Conservation (phyloP, 192 early-diverging fungal species). For the Linnemannia schmuckeri region DNA sequence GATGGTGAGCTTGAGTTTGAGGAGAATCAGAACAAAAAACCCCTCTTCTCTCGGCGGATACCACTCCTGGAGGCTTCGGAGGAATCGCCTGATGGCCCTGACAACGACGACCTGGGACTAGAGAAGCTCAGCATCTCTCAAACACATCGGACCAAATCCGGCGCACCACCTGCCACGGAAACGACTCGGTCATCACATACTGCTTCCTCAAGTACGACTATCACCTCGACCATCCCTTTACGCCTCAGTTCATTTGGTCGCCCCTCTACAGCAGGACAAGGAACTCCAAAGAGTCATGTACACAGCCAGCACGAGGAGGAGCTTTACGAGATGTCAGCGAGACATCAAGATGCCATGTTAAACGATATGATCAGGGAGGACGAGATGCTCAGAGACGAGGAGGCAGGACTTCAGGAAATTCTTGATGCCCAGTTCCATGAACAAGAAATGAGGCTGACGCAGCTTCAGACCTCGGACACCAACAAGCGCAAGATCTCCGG, state of each 20-base stretch:
- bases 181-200: conserved; percentile 30
- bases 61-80: conserved; percentile 15
- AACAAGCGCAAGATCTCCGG: conserved; percentile 14
- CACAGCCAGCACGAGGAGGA: conserved; percentile 42
- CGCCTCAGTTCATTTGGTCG: conserved; percentile 19
- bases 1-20: conserved; percentile 34
- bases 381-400: conserved; percentile 26
- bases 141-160: conserved; percentile 38
- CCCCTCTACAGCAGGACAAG: neutral
- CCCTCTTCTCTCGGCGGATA: conserved; percentile 29
- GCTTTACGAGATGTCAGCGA: conserved; percentile 47
- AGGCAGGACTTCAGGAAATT: conserved; percentile 20
- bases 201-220: conserved; percentile 36
- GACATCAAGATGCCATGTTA: conserved; percentile 43
- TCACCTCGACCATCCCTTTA: conserved; percentile 20
- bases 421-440: conserved; percentile 26
- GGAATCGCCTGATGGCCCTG: neutral
- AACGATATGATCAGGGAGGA: conserved; percentile 43
- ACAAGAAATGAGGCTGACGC: conserved; percentile 15
- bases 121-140: conserved; percentile 46
- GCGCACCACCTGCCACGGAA: conserved; percentile 4
- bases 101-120: conserved; percentile 32
- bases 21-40: conserved; percentile 17
- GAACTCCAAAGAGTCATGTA: neutral
- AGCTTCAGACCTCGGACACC: neutral